Evolutionary conservation across 306 rosid species (phyloP), one percentile per base, ranked within the genome.

Genomic region (Cucurbita argyrosperma): DNA sequence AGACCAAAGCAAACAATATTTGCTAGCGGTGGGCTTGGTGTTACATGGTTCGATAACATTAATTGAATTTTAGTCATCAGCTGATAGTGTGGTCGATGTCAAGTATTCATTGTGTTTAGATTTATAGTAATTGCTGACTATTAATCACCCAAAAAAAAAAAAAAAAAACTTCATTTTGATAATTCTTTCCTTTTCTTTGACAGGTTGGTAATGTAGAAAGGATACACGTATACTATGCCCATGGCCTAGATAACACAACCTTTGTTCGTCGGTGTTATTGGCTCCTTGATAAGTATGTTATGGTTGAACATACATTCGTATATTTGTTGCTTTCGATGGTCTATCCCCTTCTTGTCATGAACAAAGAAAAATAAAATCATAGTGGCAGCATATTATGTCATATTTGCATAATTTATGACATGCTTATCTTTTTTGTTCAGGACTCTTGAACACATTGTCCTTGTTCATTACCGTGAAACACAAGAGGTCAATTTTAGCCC

Each of bases 201-300:
- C 86, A 95, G 99, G 96, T 95, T 72, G 97, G 97, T 49, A 85
- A 85, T 78, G 99, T 91, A 82, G 97, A 95, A 89, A 95, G 97
- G 86, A 88, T 95, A 45, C 99, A 95, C 77, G 99, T 88, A 70
- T 95, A 95, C 82, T 95, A 95, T 83, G 99, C 96, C 56, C 96
- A 89, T 82, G 97, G 97, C 42, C 90, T 85, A 72, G 96, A 91
- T 76, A 85, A 81, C 74, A 53, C 90, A 61, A 87, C 84, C 74
- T 91, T 91, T 79, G 99, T 91, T 49, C 92, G 99, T 13, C 87
- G 99, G 83, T 89, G 97, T 84, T 95, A 95, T 80, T 89, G 96
- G 97, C 86, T 95, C 70, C 99, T 95, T 77, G 96, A 95, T 78
- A 91, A 95, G 99, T 95, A 91, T 64, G 99, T 77, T 74, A 59